Conservation (phyloP, 345 rosid genomes). For the Eucalyptus sp. region DNA sequence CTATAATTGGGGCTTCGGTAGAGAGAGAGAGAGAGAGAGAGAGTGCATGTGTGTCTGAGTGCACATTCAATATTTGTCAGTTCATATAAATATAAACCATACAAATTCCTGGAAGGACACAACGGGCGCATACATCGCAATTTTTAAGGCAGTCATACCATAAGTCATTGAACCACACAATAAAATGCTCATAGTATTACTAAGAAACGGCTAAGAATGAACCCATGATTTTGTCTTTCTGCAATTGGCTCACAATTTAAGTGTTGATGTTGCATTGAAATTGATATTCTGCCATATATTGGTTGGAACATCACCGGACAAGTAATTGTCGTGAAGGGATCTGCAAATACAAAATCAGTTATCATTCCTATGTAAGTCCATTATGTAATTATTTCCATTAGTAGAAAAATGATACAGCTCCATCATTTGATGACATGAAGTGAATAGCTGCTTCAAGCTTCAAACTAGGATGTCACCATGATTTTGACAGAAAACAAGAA, state of each 20-base stretch:
- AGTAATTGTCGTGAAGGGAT: slow-evolving; percentile 58
- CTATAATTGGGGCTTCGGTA: background rate
- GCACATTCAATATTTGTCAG: background rate
- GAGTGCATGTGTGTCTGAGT: background rate
- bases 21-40: background rate
- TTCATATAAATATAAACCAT: background rate
- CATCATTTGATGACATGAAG: background rate
- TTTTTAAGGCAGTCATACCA: background rate
- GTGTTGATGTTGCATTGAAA: slow-evolving; percentile 28
- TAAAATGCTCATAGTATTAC: background rate
- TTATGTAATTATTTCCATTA: background rate
- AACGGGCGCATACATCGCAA: background rate
- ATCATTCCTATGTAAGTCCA: background rate
- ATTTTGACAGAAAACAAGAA: background rate
- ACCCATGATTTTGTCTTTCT: background rate
- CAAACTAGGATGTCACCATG: background rate
- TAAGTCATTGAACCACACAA: background rate
- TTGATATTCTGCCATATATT: slow-evolving; percentile 59
- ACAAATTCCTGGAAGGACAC: background rate
- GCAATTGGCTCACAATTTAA: slow-evolving; percentile 47
- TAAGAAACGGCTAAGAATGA: background rate
- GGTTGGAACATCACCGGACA: slow-evolving; percentile 59
- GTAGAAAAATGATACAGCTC: background rate
- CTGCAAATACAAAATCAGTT: slow-evolving; percentile 30
- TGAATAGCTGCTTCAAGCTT: background rate